These are phyloP conservation scores for Raddia guianensis DNA, from an alignment of 176 grass and related monocot species.

Conservation along the genomic window DNA sequence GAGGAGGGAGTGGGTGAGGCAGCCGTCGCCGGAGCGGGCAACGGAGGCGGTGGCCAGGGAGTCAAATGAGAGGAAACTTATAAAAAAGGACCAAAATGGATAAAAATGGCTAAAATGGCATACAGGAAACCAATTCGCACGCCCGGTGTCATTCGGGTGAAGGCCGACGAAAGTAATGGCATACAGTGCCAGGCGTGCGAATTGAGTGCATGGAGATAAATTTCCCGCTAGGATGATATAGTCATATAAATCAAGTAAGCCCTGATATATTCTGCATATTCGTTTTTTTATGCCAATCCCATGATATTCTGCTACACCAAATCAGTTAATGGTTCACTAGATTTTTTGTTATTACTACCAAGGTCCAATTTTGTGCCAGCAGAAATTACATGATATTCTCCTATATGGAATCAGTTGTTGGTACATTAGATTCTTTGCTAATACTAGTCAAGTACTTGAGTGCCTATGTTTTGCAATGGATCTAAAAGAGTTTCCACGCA, in stretches of 20 bases:
- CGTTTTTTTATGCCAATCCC: background rate
- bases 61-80: too few relatives aligned
- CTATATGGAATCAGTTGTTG: slow-evolving; percentile 28
- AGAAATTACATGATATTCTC: background rate
- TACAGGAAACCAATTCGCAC: too few relatives aligned
- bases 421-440: background rate
- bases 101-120: too few relatives aligned
- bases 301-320: slow-evolving; percentile 20
- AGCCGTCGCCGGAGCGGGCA: too few relatives aligned
- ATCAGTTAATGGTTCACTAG: slow-evolving; percentile 11
- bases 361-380: background rate
- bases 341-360: background rate
- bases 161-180: too few relatives aligned
- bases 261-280: background rate
- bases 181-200: too few relatives aligned
- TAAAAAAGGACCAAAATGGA: too few relatives aligned
- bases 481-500: background rate
- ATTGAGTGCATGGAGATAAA: too few relatives aligned
- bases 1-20: too few relatives aligned
- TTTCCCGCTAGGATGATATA: background rate
- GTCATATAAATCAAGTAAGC: slow-evolving; percentile 14
- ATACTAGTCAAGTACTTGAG: background rate
- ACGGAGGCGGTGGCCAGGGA: too few relatives aligned
- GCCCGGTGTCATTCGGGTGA: too few relatives aligned
- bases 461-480: background rate